Evolutionary conservation across 371 early-diverging fungal species (phyloP).

Genomic region (Actinomortierella wolfii): DNA sequence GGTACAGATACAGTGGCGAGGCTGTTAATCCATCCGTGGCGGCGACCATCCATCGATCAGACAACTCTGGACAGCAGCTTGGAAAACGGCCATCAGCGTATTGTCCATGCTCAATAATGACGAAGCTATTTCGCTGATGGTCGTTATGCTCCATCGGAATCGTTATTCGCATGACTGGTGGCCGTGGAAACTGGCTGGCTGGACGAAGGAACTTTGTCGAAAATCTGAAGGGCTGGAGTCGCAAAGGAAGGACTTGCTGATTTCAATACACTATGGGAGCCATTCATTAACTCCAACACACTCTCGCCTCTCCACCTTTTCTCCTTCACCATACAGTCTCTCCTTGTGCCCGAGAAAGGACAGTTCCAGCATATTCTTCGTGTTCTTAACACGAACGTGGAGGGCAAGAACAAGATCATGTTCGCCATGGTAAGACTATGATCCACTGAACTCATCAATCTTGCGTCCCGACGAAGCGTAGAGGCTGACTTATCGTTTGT

Average conservation of each 20-base stretch:
- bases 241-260: not conserved
- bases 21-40: not conserved
- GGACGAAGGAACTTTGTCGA: not conserved
- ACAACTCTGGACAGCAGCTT: too few species aligned
- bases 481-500: not conserved
- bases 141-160: too few species aligned
- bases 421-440: slow-evolving; percentile 75
- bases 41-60: slow-evolving; percentile 25
- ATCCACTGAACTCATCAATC: not conserved
- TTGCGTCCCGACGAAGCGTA: too few species aligned
- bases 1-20: slow-evolving; percentile 5
- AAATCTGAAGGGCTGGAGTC: not conserved
- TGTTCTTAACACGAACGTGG: slow-evolving; percentile 99
- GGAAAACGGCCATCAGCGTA: too few species aligned
- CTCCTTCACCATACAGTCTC: slow-evolving; percentile 62
- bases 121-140: too few species aligned
- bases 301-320: slow-evolving; percentile 4
- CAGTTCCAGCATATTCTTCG: slow-evolving; percentile 99
- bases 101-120: too few species aligned
- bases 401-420: slow-evolving; percentile 96
- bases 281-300: slow-evolving; percentile 18
- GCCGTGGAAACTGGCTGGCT: too few species aligned
- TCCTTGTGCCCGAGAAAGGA: slow-evolving; percentile 88
- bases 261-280: not conserved
- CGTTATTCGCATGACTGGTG: too few species aligned